Base-by-base conservation (phyloP, 176 grass and related monocot species). In the Carex cristatella region DNA sequence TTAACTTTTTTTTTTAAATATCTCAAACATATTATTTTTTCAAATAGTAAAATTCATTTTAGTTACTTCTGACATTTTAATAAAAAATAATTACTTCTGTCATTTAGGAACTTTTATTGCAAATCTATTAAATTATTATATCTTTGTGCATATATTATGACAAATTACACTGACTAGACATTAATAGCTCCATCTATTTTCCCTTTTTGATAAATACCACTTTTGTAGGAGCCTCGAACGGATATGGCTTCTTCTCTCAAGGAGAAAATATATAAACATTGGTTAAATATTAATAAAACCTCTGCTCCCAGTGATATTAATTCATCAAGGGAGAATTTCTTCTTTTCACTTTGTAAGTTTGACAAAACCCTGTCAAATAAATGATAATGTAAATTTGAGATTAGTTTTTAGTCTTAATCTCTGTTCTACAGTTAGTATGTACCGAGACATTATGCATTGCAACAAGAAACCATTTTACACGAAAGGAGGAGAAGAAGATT, bases 381-480 rank as follows among this genome's bases (percentile, higher is more conserved):
- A 86, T 62, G 16, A 5, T 81, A 16, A 16, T 44, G 15, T 53
- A 49, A 12, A 19, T 67, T 51, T 42, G 49, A 51, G 14, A 32
- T 53, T 65, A 1, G 79, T 64, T 51, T 64, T 83, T 18, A 49
- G 61, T 68, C 19, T 51, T 49, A 68, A 10, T 83, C 11, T 83
- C 12, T 80, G 88, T 86, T 57, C n/a, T 90, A 63, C 85, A 98
- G 95, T 92, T 81, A 90, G 69, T 93, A 98, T 84, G 55, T 98
- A 98, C 82, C 90, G 86, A 83, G 95, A 98, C 61, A 91, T 98
- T 79, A 88, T 98, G 92, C 86, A 98, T 87, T 93, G 91, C 89
- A 98, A 93, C 87, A 98, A 98, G 91, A 94, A 89, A 67, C 95
- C 95, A 75, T 94, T 98, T 91, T 98, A 98, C 88, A 80, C 90